These are phyloP conservation scores for Phylloporus sp. DNA, from an alignment of 768 basidiomycete genomes.

Conservation along the genomic window DNA sequence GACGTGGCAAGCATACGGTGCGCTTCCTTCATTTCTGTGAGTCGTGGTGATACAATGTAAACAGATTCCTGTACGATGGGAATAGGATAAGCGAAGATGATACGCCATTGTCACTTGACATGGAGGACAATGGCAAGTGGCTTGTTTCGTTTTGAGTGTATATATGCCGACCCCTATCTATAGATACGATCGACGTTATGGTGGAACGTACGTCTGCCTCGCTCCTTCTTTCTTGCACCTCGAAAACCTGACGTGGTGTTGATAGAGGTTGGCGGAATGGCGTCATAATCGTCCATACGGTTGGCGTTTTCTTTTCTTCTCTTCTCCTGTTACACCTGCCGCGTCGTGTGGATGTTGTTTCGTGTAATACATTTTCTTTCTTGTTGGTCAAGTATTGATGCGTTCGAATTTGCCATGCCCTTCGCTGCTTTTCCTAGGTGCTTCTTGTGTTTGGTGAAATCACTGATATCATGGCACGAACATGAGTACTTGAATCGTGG, in stretches of 20 bases:
- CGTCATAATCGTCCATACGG: conserved; percentile 9
- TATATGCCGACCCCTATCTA: conserved; percentile 3
- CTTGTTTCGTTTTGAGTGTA: conserved; percentile 1
- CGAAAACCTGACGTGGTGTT: background rate
- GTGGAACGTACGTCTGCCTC: conserved; percentile 73
- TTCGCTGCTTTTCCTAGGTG: background rate
- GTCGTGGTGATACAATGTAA: background rate
- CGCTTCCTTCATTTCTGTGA: background rate
- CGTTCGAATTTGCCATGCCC: background rate
- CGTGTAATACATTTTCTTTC: background rate
- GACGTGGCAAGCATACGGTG: conserved; percentile 86
- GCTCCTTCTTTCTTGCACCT: background rate
- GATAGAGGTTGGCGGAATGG: conserved; percentile 18
- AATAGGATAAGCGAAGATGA: conserved; percentile 82
- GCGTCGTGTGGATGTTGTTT: background rate
- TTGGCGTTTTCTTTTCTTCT: background rate
- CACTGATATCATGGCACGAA: background rate
- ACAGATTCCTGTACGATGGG: conserved; percentile 90
- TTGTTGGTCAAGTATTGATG: background rate
- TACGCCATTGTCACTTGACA: conserved; percentile 77
- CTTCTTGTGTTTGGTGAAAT: background rate
- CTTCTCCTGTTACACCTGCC: background rate
- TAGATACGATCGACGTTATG: conserved; percentile 95
- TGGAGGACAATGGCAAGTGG: conserved; percentile 83
- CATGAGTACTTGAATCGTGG: no score